phyloP scores from a whole-genome alignment of 768 basidiomycete species.

The Mycena albidolilacea region DNA sequence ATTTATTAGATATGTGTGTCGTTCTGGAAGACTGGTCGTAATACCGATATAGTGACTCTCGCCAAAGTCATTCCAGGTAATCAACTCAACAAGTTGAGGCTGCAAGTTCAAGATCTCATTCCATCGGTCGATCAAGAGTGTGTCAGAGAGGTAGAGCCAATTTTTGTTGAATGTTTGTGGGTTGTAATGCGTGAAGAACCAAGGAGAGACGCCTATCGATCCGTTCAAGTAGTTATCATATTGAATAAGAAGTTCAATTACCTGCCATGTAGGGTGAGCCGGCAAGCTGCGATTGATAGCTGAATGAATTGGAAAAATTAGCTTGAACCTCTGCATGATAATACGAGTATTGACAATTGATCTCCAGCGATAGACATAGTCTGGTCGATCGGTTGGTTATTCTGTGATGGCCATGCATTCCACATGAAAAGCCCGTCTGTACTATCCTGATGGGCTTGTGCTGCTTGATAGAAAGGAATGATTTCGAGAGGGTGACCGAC shows the following conservation, averaged over 20 bases:
- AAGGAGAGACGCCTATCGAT: slow-evolving; percentile 11
- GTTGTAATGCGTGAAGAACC: slow-evolving; percentile 6
- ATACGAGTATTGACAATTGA: neutral
- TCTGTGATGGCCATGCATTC: slow-evolving; percentile 8
- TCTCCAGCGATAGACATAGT: slow-evolving; percentile 1
- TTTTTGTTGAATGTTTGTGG: neutral
- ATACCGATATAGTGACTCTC: slow-evolving; percentile 5
- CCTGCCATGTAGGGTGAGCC: neutral
- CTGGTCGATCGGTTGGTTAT: slow-evolving; percentile 9
- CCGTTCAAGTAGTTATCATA: neutral
- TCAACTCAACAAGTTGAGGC: slow-evolving; percentile 2
- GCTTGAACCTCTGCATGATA: neutral
- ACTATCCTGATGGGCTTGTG: neutral
- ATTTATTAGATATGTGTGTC: neutral
- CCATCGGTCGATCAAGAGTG: slow-evolving; percentile 13
- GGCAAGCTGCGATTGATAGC: slow-evolving; percentile 15
- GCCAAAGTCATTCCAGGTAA: slow-evolving; percentile 7
- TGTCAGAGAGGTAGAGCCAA: slow-evolving; percentile 5
- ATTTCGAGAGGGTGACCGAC: slow-evolving; percentile 5
- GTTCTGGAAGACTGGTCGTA: neutral
- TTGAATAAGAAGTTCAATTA: neutral
- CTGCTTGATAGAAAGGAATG: slow-evolving; percentile 16
- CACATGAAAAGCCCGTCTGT: slow-evolving; percentile 11
- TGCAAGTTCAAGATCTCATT: slow-evolving; percentile 11
- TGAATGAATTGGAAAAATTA: neutral